A percentile compares a stretch with the other conserved stretches of the same genome.
These are phyloP conservation scores for Neofusicoccum parvum DNA, from an alignment of 2,329 filamentous ascomycete species.

Conservation along the genomic window DNA sequence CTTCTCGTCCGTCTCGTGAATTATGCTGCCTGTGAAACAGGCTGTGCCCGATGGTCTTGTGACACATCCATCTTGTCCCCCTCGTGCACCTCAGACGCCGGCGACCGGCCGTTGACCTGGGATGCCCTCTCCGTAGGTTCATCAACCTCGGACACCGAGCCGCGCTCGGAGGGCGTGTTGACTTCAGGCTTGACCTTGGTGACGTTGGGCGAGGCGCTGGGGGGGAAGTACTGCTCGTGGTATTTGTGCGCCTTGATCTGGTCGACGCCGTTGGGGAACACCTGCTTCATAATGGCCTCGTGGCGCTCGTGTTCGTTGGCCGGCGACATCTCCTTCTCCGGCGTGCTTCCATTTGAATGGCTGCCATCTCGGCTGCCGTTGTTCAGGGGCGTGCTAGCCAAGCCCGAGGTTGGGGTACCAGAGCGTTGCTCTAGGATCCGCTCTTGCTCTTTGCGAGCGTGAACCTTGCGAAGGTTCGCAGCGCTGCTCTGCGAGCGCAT, in stretches of 20 bases:
- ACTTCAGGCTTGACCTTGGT: conserved; percentile 17
- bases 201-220: neutral
- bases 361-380: conserved; percentile 1
- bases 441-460: conserved; percentile 49
- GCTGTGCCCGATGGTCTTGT: neutral
- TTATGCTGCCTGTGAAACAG: conserved; percentile 11
- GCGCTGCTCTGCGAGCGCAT: conserved; percentile 56
- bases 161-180: conserved; percentile 6
- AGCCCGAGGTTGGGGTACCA: conserved; percentile 28
- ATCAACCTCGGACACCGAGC: conserved; percentile 4
- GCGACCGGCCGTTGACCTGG: conserved; percentile 2
- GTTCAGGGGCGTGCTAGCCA: conserved; percentile 24
- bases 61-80: conserved; percentile 10
- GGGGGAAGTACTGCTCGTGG: conserved; percentile 23
- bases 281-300: conserved; percentile 38
- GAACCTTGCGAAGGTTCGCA: conserved; percentile 55
- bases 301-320: conserved; percentile 35
- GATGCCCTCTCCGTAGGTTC: neutral
- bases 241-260: conserved; percentile 23
- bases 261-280: conserved; percentile 41
- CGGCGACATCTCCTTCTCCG: conserved; percentile 19
- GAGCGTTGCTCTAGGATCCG: conserved; percentile 13
- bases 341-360: neutral
- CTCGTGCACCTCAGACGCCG: neutral
- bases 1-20: neutral